Evolutionary conservation across 352 stramenopile species (phyloP).

Genomic region (Pythium biforme): DNA sequence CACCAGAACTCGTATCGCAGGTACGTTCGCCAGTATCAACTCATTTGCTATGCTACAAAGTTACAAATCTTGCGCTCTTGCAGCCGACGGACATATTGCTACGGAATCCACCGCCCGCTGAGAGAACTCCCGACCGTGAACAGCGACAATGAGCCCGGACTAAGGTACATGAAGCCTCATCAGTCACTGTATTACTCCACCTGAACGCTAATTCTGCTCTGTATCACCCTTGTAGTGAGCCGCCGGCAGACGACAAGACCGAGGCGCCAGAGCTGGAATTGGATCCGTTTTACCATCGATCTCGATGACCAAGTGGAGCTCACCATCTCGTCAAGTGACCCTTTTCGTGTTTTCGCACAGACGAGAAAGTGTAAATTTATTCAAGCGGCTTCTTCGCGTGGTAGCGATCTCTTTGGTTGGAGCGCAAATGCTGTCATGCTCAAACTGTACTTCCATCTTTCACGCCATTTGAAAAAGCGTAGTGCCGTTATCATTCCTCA

Average conservation of each 20-base stretch:
- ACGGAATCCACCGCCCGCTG: slow-evolving; percentile 61
- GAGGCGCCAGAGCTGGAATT: slow-evolving; percentile 1
- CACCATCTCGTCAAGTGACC: background rate
- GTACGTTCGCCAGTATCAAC: slow-evolving; percentile 22
- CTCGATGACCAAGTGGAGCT: slow-evolving; percentile 3
- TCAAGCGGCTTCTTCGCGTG: too few species aligned
- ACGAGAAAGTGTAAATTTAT: too few species aligned
- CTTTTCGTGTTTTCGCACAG: too few species aligned
- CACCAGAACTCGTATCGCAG: slow-evolving; percentile 80
- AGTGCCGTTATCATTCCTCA: too few species aligned
- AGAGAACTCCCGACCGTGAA: slow-evolving; percentile 65
- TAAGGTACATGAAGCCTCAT: too few species aligned
- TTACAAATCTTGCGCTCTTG: background rate
- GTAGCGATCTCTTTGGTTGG: too few species aligned
- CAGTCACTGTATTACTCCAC: too few species aligned
- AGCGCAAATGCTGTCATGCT: too few species aligned
- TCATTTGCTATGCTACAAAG: background rate
- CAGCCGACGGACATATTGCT: slow-evolving; percentile 61
- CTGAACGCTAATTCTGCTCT: too few species aligned
- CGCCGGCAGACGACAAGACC: background rate
- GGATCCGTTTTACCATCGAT: slow-evolving; percentile 19
- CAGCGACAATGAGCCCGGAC: slow-evolving; percentile 34
- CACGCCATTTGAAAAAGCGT: too few species aligned
- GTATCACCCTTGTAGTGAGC: background rate
- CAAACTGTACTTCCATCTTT: too few species aligned